phyloP scores from a whole-genome alignment of 2,329 filamentous ascomycete species.

The Talaromyces sp. region DNA sequence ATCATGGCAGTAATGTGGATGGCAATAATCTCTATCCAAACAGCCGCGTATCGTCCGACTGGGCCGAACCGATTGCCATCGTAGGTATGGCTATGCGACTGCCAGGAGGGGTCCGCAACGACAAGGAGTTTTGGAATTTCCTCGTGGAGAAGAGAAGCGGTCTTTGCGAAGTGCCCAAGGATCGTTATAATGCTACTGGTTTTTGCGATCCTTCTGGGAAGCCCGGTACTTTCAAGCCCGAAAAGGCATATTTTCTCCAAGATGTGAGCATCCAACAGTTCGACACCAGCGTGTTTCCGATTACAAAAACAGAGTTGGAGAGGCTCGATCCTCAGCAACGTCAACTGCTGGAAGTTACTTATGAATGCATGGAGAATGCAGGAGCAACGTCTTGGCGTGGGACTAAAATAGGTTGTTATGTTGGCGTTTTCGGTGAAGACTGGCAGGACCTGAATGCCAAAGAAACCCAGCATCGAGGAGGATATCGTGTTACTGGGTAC shows the following conservation, averaged over 20 bases:
- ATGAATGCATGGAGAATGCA: conserved; percentile 33
- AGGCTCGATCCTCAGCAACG: conserved; percentile 34
- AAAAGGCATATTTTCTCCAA: conserved; percentile 28
- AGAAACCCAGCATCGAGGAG: conserved; percentile 16
- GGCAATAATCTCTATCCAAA: background rate
- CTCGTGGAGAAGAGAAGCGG: conserved; percentile 16
- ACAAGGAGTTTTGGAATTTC: conserved; percentile 17
- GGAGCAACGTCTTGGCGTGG: conserved; percentile 29
- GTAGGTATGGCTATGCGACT: conserved; percentile 14
- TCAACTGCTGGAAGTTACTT: conserved; percentile 31
- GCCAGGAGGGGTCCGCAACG: conserved; percentile 14
- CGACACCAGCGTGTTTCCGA: conserved; percentile 30
- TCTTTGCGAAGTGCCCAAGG: conserved; percentile 13
- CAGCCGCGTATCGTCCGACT: background rate
- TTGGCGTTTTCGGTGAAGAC: conserved; percentile 29
- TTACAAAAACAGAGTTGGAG: conserved; percentile 29
- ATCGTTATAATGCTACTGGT: conserved; percentile 18
- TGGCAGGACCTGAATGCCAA: conserved; percentile 18
- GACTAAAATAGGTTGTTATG: conserved; percentile 29
- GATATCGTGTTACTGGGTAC: conserved; percentile 8
- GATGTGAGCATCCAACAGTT: conserved; percentile 16
- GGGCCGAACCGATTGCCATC: conserved; percentile 13
- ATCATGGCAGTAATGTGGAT: background rate
- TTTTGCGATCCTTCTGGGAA: conserved; percentile 12
- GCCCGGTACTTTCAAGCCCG: background rate